Evolutionary conservation across 2,329 filamentous ascomycete genomes (phyloP).

Genomic region (Fusarium torulosum): DNA sequence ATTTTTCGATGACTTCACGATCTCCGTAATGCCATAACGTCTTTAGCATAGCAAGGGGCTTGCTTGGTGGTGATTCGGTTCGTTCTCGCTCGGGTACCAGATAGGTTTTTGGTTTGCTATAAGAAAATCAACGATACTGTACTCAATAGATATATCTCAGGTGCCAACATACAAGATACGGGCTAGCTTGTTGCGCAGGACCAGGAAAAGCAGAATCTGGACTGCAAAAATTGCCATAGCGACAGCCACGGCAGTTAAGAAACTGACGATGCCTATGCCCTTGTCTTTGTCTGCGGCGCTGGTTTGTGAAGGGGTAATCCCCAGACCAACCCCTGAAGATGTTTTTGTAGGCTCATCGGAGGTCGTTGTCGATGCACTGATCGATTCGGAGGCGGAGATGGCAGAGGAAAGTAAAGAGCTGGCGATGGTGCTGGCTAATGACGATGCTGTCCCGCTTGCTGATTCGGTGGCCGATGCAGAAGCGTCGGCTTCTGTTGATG

Average conservation of each 20-base stretch:
- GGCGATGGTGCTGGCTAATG: slow-evolving; percentile 23
- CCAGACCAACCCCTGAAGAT: not conserved
- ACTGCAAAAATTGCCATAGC: slow-evolving; percentile 73
- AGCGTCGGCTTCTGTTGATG: slow-evolving; percentile 22
- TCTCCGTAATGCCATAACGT: slow-evolving; percentile 76
- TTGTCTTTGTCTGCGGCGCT: slow-evolving; percentile 58
- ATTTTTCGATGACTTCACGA: slow-evolving; percentile 91
- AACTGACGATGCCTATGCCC: slow-evolving; percentile 59
- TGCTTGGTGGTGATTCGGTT: slow-evolving; percentile 77
- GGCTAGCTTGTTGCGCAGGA: slow-evolving; percentile 81
- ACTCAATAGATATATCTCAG: not conserved
- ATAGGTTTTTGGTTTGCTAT: slow-evolving; percentile 84
- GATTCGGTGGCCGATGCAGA: slow-evolving; percentile 41
- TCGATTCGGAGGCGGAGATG: slow-evolving; percentile 23
- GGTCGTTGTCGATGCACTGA: slow-evolving; percentile 10
- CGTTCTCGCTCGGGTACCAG: slow-evolving; percentile 87
- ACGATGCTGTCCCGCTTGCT: slow-evolving; percentile 36
- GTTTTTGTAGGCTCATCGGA: slow-evolving; percentile 17
- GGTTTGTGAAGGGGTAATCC: not conserved
- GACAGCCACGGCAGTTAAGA: slow-evolving; percentile 73
- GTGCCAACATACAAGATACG: slow-evolving; percentile 79
- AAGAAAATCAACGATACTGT: slow-evolving; percentile 10
- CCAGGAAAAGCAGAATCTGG: slow-evolving; percentile 76
- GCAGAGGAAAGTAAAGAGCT: slow-evolving; percentile 29
- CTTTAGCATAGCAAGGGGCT: slow-evolving; percentile 64